A percentile compares a stretch with the other conserved stretches of the same genome.
These are phyloP conservation scores for Trapa incisa DNA, from an alignment of 345 rosid genomes.

Conservation along the genomic window DNA sequence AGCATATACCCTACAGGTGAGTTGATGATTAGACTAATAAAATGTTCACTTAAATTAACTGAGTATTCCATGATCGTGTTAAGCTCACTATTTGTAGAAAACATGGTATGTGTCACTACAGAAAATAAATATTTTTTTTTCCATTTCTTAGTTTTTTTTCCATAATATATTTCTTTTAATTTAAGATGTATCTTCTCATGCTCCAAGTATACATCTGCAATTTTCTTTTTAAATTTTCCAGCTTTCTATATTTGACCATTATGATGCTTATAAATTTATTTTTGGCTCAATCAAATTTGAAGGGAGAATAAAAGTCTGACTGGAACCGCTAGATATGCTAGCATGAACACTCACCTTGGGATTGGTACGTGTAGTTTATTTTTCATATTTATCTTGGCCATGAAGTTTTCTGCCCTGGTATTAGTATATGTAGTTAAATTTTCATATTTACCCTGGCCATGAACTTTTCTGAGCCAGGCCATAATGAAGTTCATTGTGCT, in stretches of 20 bases:
- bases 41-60: neutral
- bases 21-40: neutral
- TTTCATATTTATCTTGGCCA: neutral
- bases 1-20: slow-evolving; percentile 79
- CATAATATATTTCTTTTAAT: too few relatives aligned
- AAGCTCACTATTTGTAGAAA: neutral
- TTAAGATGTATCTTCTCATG: neutral
- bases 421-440: too few relatives aligned
- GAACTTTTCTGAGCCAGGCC: neutral
- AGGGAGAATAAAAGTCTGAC: slow-evolving; percentile 95
- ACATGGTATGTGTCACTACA: neutral
- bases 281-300: slow-evolving; percentile 8
- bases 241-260: neutral
- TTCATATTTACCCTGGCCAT: neutral
- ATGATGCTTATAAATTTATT: neutral
- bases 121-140: neutral
- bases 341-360: slow-evolving; percentile 99
- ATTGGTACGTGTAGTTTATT: slow-evolving; percentile 41
- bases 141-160: too few relatives aligned
- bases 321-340: slow-evolving; percentile 99
- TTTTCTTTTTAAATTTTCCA: neutral
- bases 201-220: neutral
- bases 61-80: neutral
- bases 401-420: too few relatives aligned
- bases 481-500: neutral